These are phyloP conservation scores for Chlorella sp. DNA, from an alignment of 139 green algal species.

Conservation along the genomic window DNA sequence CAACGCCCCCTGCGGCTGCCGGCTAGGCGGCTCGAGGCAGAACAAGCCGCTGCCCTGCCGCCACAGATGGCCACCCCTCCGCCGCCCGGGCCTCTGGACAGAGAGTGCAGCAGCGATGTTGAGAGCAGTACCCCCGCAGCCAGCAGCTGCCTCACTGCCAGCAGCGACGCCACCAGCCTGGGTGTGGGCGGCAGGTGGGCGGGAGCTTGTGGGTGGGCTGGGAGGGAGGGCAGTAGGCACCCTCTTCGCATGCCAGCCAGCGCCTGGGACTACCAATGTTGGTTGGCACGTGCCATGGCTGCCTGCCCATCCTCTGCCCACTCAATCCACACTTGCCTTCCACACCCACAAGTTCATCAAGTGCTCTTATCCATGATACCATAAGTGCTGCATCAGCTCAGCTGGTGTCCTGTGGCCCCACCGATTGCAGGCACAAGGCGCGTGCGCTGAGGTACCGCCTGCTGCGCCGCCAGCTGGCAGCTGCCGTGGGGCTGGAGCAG, in stretches of 20 bases:
- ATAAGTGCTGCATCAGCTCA: background rate
- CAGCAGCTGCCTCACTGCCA: background rate
- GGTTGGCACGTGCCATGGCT: background rate
- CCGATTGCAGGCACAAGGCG: slow-evolving; percentile 5
- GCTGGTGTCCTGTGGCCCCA: background rate
- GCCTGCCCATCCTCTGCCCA: background rate
- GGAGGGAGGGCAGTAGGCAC: background rate
- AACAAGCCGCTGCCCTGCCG: too few species aligned
- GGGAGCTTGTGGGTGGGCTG: background rate
- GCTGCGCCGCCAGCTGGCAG: slow-evolving; percentile 25
- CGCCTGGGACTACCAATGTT: background rate
- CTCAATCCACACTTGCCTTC: background rate
- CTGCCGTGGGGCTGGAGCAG: background rate
- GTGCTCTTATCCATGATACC: background rate
- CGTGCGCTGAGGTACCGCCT: slow-evolving; percentile 30
- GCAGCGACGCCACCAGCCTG: slow-evolving; percentile 7
- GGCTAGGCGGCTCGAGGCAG: too few species aligned
- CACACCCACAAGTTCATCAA: background rate
- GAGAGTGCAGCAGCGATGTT: background rate
- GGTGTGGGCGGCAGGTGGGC: slow-evolving; percentile 23
- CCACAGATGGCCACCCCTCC: background rate
- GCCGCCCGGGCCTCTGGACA: background rate
- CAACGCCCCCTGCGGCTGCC: background rate
- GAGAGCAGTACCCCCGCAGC: background rate
- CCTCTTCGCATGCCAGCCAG: background rate